Base-by-base conservation (phyloP, 2,329 filamentous ascomycete genomes). In the Shiraia sp. region DNA sequence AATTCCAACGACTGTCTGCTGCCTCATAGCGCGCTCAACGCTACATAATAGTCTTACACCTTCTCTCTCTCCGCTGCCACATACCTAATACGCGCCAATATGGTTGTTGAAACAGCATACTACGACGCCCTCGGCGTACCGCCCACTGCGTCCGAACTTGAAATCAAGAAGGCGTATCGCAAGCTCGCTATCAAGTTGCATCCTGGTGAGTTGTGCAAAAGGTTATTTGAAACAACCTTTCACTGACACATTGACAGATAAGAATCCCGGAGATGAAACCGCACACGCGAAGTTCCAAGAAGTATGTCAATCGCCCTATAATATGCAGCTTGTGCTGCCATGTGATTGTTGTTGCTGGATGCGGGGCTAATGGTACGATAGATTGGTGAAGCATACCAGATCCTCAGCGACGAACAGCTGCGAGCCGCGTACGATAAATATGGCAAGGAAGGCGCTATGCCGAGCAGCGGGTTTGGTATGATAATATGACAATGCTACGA, bases 91-190 rank as follows among this genome's bases (percentile, higher is more conserved):
- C 16, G 16, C 37, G 42, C 37, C 49, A 45, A 31, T 40, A 95
- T 95, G 90, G 90, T 93, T 60, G 87, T 87, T 61, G 90, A 95
- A 71, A 95, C 89, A 44, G 76, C 82, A 58, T 95, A 95, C 74
- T 95, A 95, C 73, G 90, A 96, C 72, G 83, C 83, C 58, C 79
- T 96, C 27, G 88, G 87, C 65, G 90, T 96, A 62, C 78, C 85
- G 73, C 86, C 90, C 54, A 89, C 86, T 41, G 92, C 91, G 22
- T 87, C 88, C 27, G 88, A 92, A 69, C 81, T 96, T 36, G 90
- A 96, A 69, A 96, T 96, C 74, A 96, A 96, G 73, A 96, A 96
- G 76, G 91, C 91, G 19, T 96, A 96, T 74, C 84, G 91, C 68
- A 96, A 74, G 58, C 81, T 93, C 57, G 93, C 93, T 57, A 96